A percentile compares a stretch with the other conserved stretches of the same genome.
phyloP scores from a whole-genome alignment of 768 basidiomycete genomes.

The Hydnomerulius pinastri region DNA sequence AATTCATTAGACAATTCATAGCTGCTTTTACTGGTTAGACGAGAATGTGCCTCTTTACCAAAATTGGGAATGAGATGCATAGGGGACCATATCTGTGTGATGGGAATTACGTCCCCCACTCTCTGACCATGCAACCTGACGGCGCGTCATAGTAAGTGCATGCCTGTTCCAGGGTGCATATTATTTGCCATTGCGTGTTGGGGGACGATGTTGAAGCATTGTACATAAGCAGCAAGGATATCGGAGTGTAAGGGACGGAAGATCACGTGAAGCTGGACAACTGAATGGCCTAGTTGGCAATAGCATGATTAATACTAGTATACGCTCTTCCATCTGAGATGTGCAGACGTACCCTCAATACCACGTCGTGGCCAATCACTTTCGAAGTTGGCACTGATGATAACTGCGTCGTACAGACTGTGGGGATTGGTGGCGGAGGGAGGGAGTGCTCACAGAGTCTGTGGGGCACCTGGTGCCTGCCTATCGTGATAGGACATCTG shows the following conservation, averaged over 20 bases:
- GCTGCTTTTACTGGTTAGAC: constrained; percentile 24
- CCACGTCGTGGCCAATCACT: constrained; percentile 11
- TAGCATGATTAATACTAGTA: no score
- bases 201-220: constrained; percentile 25
- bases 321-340: no score
- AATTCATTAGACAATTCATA: constrained; percentile 21
- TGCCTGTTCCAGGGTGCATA: constrained; percentile 18
- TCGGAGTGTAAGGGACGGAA: constrained; percentile 1
- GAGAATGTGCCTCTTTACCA: constrained; percentile 21
- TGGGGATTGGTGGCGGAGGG: constrained; percentile 7
- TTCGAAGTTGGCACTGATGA: constrained; percentile 6
- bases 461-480: constrained; percentile 13
- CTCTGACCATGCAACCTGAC: constrained; percentile 5
- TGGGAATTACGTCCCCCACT: constrained; percentile 29
- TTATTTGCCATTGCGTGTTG: constrained; percentile 7
- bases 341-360: neutral
- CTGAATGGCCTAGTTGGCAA: constrained; percentile 14
- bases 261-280: constrained; percentile 17
- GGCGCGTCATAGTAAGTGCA: constrained; percentile 22
- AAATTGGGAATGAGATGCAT: constrained; percentile 29
- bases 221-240: constrained; percentile 27
- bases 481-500: constrained; percentile 4
- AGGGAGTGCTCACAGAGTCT: neutral
- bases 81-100: constrained; percentile 19
- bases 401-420: constrained; percentile 12